Evolutionary conservation across 495 filamentous ascomycete genomes (phyloP), one percentile per base, ranked within the genome.

Genomic region (Aspergillus funiculosus): DNA sequence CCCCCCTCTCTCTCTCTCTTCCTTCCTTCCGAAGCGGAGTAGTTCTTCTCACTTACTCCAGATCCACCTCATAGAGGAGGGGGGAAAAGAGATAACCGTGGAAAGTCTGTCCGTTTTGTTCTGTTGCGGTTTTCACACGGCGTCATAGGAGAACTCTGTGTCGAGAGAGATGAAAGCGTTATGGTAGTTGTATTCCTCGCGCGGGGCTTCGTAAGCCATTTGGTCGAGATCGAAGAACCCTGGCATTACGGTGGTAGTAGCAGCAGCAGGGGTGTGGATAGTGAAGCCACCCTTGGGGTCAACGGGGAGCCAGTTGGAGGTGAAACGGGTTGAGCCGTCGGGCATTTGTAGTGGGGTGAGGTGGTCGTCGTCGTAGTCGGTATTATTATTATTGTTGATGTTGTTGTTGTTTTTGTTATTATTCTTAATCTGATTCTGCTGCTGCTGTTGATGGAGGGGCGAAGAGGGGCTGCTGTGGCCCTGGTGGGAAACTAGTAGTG

Each of bases 221-320:
- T 15, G n/a, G 22, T 44, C 28, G 13, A 32, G 15, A 30, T 44
- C 13, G 18, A 41, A 15, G 15, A 11, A 5, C 5, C 4, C 37
- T n/a, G 4, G 24, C 9, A 6, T 17, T 26, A 34, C 13, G n/a
- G 13, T 8, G 32, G 35, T 19, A 39, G 17, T 11, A 21, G 15
- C 9, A 39, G 17, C 22, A 34, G 26, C 10, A 3, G 49, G 31
- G 31, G 43, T 18, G 15, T 43, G 50, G 39, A 69, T 66, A 1
- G 63, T 67, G 31, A 67, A 62, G 4, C 66, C 66, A n/a, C 54
- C 63, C 11, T 54, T 45, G 0, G 61, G 55, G 36, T 69, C 66
- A 0, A 69, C 66, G 3, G 66, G 66, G 1, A 69, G 51, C 66
- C 66, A 69, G 42, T 69, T 69, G 2, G 56, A 42, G 7, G 61